Evolutionary conservation across 225 moss, liverwort and hornwort species (phyloP).

Genomic region (Physcomitrium patens): DNA sequence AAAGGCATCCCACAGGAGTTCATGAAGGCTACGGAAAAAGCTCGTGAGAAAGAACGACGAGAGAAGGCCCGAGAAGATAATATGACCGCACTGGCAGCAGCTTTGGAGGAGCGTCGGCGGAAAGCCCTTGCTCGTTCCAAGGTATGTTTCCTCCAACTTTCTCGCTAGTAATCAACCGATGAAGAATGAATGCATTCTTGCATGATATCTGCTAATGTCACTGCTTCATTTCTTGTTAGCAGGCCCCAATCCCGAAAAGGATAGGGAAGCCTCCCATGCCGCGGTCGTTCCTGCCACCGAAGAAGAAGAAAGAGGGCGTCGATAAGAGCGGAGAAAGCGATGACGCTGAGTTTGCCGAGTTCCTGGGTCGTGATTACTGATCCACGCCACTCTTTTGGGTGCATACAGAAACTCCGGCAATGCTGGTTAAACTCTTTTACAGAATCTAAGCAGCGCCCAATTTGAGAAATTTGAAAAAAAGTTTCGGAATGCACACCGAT

Average conservation of each 20-base stretch:
- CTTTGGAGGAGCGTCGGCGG: conserved; percentile 79
- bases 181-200: background rate
- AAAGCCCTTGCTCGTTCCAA: conserved; percentile 61
- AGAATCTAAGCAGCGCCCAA: no score
- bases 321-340: conserved; percentile 29
- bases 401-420: background rate
- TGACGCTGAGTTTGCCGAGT: conserved; percentile 51
- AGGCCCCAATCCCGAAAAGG: conserved; percentile 58
- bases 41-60: conserved; percentile 84
- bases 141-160: conserved; percentile 31
- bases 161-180: background rate
- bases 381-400: background rate
- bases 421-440: background rate
- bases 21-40: conserved; percentile 69
- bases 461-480: background rate
- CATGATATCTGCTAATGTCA: background rate
- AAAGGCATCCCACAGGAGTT: conserved; percentile 69
- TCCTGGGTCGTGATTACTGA: conserved; percentile 59
- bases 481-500: background rate
- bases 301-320: conserved; percentile 32
- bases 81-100: conserved; percentile 50
- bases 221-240: background rate
- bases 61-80: conserved; percentile 76
- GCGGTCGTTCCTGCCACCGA: conserved; percentile 46
- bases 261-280: conserved; percentile 61